Percentiles rank a stretch among this genome's conserved stretches.
phyloP scores from a whole-genome alignment of 2,329 filamentous ascomycete genomes.

The Graphilbum fragrans region DNA sequence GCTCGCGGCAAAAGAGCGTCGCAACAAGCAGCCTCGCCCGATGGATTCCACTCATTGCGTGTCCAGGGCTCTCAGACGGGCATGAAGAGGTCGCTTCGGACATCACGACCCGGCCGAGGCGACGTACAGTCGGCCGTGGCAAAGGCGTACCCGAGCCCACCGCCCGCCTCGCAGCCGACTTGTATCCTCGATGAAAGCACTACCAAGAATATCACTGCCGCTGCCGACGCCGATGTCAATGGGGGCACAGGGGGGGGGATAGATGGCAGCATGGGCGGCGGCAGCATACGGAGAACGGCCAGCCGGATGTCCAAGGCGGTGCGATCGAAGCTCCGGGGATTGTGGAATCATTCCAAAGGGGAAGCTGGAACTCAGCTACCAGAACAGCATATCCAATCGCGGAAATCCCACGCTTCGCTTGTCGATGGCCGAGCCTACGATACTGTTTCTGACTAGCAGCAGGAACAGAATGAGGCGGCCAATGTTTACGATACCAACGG shows the following conservation, averaged over 20 bases:
- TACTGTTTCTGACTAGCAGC: no score
- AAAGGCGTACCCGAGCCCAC: no score
- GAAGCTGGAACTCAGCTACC: slow-evolving; percentile 4
- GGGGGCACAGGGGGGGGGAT: not conserved
- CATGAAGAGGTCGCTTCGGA: slow-evolving; percentile 5
- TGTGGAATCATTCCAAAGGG: slow-evolving; percentile 9
- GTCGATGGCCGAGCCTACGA: not conserved
- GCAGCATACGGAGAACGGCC: slow-evolving; percentile 9
- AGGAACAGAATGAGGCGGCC: no score
- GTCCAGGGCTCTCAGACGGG: not conserved
- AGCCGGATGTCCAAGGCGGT: slow-evolving; percentile 9
- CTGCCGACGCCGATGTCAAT: not conserved
- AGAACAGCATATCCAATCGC: slow-evolving; percentile 41
- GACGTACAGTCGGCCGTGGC: no score
- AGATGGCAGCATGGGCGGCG: not conserved
- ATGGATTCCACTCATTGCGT: not conserved
- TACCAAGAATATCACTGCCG: no score
- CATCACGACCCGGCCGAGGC: slow-evolving; percentile 2
- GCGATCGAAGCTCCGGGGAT: slow-evolving; percentile 3
- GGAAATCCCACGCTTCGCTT: slow-evolving; percentile 15
- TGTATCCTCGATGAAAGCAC: no score
- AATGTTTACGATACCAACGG: no score
- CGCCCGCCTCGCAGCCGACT: no score
- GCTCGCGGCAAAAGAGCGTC: no score
- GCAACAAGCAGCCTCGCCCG: not conserved